A percentile compares a stretch with the other conserved stretches of the same genome.
Evolutionary conservation across 73 alveolate species (phyloP).

Genomic region (Breviolum minutum): DNA sequence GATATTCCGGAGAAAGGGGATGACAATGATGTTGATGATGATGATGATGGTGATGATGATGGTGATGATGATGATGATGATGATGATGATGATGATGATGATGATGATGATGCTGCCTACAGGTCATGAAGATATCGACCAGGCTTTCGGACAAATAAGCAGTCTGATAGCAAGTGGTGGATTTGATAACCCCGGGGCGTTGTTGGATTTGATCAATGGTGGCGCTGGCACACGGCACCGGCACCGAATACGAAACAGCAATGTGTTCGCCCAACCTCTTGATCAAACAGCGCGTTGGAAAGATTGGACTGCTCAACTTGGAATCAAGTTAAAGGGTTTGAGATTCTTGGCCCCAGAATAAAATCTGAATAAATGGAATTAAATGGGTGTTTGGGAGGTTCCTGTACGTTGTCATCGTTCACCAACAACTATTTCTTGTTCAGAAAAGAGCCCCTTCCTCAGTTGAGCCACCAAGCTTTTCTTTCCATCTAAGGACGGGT

Average conservation of each 20-base stretch:
- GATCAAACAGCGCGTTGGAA: slow-evolving; percentile 2
- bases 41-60: neutral
- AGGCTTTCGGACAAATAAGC: neutral
- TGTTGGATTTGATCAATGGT: neutral
- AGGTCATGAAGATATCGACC: slow-evolving; percentile 30
- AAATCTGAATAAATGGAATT: neutral
- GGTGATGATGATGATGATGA: neutral
- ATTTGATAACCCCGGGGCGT: neutral
- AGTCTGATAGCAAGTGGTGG: neutral
- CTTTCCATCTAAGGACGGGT: neutral
- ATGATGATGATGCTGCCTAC: too few relatives aligned
- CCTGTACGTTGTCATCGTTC: neutral
- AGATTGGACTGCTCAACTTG: neutral
- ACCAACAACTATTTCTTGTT: too few relatives aligned
- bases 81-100: too few relatives aligned
- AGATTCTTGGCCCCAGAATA: neutral
- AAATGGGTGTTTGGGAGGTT: neutral
- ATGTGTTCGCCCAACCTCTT: neutral
- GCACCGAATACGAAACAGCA: neutral
- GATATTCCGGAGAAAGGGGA: neutral
- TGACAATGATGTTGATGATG: too few relatives aligned
- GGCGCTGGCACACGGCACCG: neutral
- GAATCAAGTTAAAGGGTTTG: neutral
- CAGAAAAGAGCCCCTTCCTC: neutral
- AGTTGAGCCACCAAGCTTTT: neutral